Evolutionary conservation across 257 asterid species (phyloP), one percentile per base, ranked within the genome.

Genomic region (Agastache rugosa): DNA sequence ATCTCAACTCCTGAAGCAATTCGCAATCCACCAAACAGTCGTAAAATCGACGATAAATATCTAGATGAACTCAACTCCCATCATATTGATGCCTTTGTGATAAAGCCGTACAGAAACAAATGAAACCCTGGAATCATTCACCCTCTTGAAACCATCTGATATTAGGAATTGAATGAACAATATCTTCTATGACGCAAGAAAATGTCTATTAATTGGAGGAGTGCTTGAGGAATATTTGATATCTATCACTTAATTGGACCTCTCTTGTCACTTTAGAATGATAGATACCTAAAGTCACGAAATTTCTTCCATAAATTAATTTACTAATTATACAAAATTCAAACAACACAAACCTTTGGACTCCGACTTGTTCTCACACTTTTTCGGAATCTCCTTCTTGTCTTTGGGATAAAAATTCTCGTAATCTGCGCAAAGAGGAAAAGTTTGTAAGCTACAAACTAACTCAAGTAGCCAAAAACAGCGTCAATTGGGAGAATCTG

Each of bases 361-460:
- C 76, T 76, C 88, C 12, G 91, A 50, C 61, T 89, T 85, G 82
- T 88, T 88, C 71, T 82, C 89, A 23, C 80, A 76, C 29, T 79
- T 77, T 54, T 91, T 86, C 1, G 93, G 90, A 67, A 64, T 75
- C 78, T 78, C 93, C 80, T 86, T 84, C 79, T 86, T 88, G 9
- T 79, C 78, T 74, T 81, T 87, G 0, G 96, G 96, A 69, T 67
- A 79, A 78, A 74, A 89, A 3, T 86, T 89, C 77, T 83, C 89
- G 74, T 80, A 89, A 78, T 89, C 96, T 91, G 87, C 60, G 72
- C 78, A 59, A 55, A 69, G 6, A 39, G 15, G 27, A 54, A 35
- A 76, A 41, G 22, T 55, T 9, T 11, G n/a, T 15, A 51, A 35
- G 20, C 41, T 29, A 61, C 76, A 14, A 45, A 47, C 17, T 11